Evolutionary conservation across 1,139 yeast genomes (phyloP).

Genomic region (Sugiyamaella neomexicana): DNA sequence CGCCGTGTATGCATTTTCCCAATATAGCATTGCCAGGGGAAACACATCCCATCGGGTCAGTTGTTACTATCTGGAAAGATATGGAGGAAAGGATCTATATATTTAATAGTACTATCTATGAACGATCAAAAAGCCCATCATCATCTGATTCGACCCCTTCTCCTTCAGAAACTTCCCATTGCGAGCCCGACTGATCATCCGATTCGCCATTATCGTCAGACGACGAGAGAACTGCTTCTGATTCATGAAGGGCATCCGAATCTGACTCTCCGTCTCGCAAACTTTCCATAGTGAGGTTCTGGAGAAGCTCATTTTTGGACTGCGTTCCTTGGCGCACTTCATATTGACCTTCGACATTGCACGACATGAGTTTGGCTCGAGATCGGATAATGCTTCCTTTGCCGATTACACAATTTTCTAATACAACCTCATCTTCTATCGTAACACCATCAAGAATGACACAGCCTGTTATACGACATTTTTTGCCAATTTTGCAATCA

Average conservation of each 20-base stretch:
- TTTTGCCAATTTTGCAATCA: constrained; percentile 76
- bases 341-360: constrained; percentile 82
- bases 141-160: constrained; percentile 35
- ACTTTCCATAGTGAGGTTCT: constrained; percentile 62
- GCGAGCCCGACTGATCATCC: constrained; percentile 23
- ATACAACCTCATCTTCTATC: constrained; percentile 66
- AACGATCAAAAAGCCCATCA: constrained; percentile 52
- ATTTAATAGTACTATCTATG: constrained; percentile 7
- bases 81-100: background rate
- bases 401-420: constrained; percentile 92
- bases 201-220: constrained; percentile 34
- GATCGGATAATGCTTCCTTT: constrained; percentile 56
- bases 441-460: constrained; percentile 69
- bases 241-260: constrained; percentile 24
- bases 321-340: constrained; percentile 58
- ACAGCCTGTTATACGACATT: constrained; percentile 87
- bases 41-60: background rate
- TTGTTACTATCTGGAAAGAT: no score
- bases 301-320: constrained; percentile 80
- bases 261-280: constrained; percentile 35
- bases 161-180: constrained; percentile 30
- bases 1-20: background rate
- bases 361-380: constrained; percentile 49
- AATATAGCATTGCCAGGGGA: constrained; percentile 2
- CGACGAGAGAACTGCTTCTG: constrained; percentile 18